Evolutionary conservation across 768 basidiomycete genomes (phyloP).

Genomic region (Phaeotremella skinneri): DNA sequence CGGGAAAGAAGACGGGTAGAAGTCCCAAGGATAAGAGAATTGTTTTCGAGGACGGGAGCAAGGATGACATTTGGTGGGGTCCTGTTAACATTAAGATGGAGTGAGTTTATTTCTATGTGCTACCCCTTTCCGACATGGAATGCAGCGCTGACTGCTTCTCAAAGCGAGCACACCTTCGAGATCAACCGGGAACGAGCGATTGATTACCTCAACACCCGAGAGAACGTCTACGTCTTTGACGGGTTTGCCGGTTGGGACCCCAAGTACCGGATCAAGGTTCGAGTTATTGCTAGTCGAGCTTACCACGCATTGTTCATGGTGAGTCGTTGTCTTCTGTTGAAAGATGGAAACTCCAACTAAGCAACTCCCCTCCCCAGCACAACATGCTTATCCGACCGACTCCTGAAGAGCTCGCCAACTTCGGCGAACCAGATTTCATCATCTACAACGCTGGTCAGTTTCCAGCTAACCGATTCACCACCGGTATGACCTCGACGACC

Average conservation of each 20-base stretch:
- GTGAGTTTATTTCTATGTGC: constrained; percentile 33
- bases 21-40: constrained; percentile 99
- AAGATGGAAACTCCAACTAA: background rate
- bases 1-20: constrained; percentile 97
- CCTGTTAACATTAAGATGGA: constrained; percentile 99
- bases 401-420: constrained; percentile 84
- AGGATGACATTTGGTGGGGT: constrained; percentile 99
- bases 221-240: constrained; percentile 97
- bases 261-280: constrained; percentile 98
- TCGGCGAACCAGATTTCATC: constrained; percentile 98
- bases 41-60: constrained; percentile 93
- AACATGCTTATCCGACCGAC: constrained; percentile 99
- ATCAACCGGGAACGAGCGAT: constrained; percentile 99
- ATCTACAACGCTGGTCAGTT: constrained; percentile 99
- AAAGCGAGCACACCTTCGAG: constrained; percentile 80
- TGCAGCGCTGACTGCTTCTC: constrained; percentile 42
- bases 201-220: constrained; percentile 96
- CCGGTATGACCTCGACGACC: constrained; percentile 98
- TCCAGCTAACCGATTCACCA: constrained; percentile 99
- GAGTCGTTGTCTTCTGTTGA: constrained; percentile 49
- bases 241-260: constrained; percentile 98
- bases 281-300: constrained; percentile 95
- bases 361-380: constrained; percentile 59
- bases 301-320: constrained; percentile 99
- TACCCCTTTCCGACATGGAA: constrained; percentile 1